Evolutionary conservation across 768 basidiomycete species (phyloP), one percentile per base, ranked within the genome.

Genomic region (Fibroporia radiculosa): DNA sequence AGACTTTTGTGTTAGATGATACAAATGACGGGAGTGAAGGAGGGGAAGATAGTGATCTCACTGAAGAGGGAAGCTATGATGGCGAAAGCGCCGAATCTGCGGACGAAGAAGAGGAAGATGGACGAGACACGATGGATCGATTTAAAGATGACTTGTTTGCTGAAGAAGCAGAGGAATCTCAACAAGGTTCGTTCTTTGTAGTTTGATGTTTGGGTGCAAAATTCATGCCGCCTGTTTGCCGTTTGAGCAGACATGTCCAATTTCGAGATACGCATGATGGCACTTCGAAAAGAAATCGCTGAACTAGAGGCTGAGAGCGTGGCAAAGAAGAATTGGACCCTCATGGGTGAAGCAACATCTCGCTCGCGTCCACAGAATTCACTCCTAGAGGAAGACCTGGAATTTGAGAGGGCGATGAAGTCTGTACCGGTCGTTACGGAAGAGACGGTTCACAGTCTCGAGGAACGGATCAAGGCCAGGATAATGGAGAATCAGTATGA

Each of bases 391-490:
- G 88, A 98, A 60, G 90, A 96, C 62, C 74, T 99, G 24, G 95
- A 97, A 45, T 98, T 93, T 52, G 96, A 98, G 48, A 83, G 91
- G 23, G 78, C 83, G 19, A 78, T 82, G 68, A 95, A 92, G 64
- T 74, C 81, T 16, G 83, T 84, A 0, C 96, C 95, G 13, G 74
- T 90, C 35, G 77, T 96, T 44, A 98, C 96, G 1, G 92, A 97
- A 60, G 88, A 92, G 58, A 71, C 68, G 24, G 88, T 96, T 6
- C 75, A 78, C 44, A 71, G 72, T 16, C 70, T 99, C 18, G 95
- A 98, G 66, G 92, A 90, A 41, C 74, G 79, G 45, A 98, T 99
- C 65, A 97, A 93, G 63, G 73, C 78, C 5, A 73, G 95, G 31
- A 93, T 98, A 49, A 64, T 87, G 16, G 90, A 92, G 50, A 76